A percentile compares a stretch with the other conserved stretches of the same genome.
phyloP scores from a whole-genome alignment of 768 basidiomycete genomes.

The Scleroderma citrinum region DNA sequence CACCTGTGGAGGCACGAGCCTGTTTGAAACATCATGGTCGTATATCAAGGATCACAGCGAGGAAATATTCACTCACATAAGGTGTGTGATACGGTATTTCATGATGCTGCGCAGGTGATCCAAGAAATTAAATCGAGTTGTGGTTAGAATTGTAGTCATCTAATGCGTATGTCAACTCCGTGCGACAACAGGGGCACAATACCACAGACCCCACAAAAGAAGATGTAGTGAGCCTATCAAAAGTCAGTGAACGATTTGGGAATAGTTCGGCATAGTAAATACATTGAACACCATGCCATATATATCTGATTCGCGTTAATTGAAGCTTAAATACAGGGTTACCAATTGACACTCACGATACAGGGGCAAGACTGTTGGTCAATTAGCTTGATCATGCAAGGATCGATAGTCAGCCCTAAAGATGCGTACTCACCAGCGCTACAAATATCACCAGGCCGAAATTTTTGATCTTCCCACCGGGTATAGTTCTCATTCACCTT shows the following conservation, averaged over 20 bases:
- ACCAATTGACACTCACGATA: conserved; percentile 42
- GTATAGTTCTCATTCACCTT: conserved; percentile 42
- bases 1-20: conserved; percentile 45
- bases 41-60: background rate
- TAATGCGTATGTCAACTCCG: conserved; percentile 18
- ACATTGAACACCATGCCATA: conserved; percentile 62
- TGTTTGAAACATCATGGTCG: background rate
- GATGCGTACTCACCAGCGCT: conserved; percentile 42
- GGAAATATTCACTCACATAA: conserved; percentile 25
- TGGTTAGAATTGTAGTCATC: conserved; percentile 45
- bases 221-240: conserved; percentile 48
- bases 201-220: conserved; percentile 50
- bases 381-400: background rate
- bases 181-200: background rate
- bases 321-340: background rate
- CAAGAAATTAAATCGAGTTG: conserved; percentile 39
- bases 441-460: conserved; percentile 54
- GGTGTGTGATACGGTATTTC: conserved; percentile 41
- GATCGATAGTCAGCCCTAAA: too few species aligned
- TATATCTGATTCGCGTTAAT: conserved; percentile 40
- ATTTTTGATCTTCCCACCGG: conserved; percentile 43
- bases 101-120: conserved; percentile 42
- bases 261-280: conserved; percentile 10
- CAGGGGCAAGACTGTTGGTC: conserved; percentile 48
- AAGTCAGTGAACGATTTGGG: conserved; percentile 13